phyloP scores from a whole-genome alignment of 306 rosid species.

The Medicago ruthenica region DNA sequence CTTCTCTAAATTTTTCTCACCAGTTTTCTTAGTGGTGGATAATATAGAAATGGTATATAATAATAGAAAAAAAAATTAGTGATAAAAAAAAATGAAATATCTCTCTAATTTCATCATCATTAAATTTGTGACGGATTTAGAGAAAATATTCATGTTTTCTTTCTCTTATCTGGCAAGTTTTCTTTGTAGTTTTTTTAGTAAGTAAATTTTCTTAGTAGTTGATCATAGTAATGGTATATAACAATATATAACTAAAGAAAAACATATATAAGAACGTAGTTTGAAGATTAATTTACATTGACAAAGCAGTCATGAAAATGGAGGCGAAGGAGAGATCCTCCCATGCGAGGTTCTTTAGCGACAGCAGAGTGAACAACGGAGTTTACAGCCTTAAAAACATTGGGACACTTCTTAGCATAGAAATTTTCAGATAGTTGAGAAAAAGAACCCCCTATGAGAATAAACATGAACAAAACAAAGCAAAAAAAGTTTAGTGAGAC shows the following conservation, averaged over 20 bases:
- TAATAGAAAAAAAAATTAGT: no score
- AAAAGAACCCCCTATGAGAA: constrained; percentile 45
- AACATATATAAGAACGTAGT: neutral
- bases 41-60: no score
- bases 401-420: constrained; percentile 66
- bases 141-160: no score
- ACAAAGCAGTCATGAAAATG: constrained; percentile 89
- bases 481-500: neutral
- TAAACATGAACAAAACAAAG: constrained; percentile 43
- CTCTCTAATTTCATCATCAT: no score
- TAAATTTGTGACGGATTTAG: no score
- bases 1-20: no score
- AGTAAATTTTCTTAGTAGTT: no score
- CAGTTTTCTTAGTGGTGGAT: no score
- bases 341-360: constrained; percentile 64
- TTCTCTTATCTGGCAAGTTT: no score
- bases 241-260: neutral
- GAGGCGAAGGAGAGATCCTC: constrained; percentile 82
- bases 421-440: constrained; percentile 62
- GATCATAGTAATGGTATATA: neutral
- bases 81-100: no score
- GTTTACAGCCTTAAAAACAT: constrained; percentile 41
- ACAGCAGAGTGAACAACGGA: constrained; percentile 63
- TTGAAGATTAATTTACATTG: constrained; percentile 55
- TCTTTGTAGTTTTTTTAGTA: no score